These are phyloP conservation scores for Chlamydomonas sp. DNA, from an alignment of 139 green algal genomes.

Conservation along the genomic window DNA sequence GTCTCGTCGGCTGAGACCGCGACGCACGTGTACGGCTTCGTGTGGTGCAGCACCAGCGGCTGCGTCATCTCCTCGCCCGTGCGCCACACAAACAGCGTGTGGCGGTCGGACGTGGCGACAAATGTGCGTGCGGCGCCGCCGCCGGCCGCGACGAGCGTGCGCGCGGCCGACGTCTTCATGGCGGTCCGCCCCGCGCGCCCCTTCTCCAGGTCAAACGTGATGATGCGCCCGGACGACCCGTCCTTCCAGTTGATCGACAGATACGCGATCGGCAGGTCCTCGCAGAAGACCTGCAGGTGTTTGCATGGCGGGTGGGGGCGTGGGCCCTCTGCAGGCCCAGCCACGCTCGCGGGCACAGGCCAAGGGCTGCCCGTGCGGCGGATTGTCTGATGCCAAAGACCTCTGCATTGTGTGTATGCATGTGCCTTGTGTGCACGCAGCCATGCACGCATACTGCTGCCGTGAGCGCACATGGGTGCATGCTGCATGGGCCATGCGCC, in stretches of 20 bases:
- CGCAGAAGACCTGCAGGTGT: constrained; percentile 21
- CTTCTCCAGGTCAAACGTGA: constrained; percentile 23
- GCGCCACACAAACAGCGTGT: constrained; percentile 57
- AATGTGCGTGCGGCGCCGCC: constrained; percentile 19
- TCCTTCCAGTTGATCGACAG: constrained; percentile 21
- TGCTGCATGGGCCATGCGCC: no score
- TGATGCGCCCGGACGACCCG: background rate
- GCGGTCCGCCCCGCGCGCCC: constrained; percentile 16
- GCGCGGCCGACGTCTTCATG: constrained; percentile 31
- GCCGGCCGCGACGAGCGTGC: constrained; percentile 15
- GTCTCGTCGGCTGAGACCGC: constrained; percentile 48
- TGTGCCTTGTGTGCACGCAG: no score
- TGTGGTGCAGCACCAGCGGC: constrained; percentile 58
- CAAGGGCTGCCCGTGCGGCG: no score
- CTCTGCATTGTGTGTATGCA: no score
- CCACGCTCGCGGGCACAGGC: no score
- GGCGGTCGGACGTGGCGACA: constrained; percentile 47
- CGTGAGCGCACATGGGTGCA: no score
- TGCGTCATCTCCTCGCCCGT: constrained; percentile 20
- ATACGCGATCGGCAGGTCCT: constrained; percentile 18
- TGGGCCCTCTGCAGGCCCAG: no score
- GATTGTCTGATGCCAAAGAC: no score
- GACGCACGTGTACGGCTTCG: constrained; percentile 62
- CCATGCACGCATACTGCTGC: no score
- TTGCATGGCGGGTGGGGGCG: no score